These are phyloP conservation scores for Emergomyces orientalis DNA, from an alignment of 2,329 filamentous ascomycete genomes.

Conservation along the genomic window DNA sequence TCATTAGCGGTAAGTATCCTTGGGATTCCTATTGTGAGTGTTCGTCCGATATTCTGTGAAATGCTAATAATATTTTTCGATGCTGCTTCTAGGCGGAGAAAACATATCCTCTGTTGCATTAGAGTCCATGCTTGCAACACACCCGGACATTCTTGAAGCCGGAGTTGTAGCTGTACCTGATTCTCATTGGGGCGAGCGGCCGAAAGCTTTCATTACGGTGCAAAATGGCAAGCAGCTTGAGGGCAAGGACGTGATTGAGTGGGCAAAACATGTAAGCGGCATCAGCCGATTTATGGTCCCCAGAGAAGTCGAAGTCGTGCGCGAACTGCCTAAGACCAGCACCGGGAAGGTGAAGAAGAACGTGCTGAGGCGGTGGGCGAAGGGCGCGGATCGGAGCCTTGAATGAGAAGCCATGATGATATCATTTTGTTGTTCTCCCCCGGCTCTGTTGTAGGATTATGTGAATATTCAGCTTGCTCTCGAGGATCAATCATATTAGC, in stretches of 20 bases:
- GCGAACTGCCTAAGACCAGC: slow-evolving; percentile 88
- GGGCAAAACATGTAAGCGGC: slow-evolving; percentile 69
- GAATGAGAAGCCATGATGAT: background rate
- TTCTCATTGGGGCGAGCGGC: slow-evolving; percentile 89
- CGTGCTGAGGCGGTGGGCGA: slow-evolving; percentile 77
- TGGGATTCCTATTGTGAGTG: background rate
- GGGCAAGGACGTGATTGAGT: slow-evolving; percentile 65
- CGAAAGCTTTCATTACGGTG: slow-evolving; percentile 84
- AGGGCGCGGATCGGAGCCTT: slow-evolving; percentile 36
- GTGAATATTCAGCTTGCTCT: background rate
- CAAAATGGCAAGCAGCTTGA: slow-evolving; percentile 54
- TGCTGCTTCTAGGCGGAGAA: slow-evolving; percentile 61
- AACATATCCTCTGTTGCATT: slow-evolving; percentile 93
- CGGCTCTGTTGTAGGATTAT: background rate
- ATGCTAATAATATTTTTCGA: background rate
- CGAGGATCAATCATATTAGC: background rate
- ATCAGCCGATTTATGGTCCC: slow-evolving; percentile 90
- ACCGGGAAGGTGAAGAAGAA: slow-evolving; percentile 98
- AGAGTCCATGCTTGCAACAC: slow-evolving; percentile 78
- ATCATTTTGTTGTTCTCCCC: background rate
- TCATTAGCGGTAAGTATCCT: slow-evolving; percentile 66
- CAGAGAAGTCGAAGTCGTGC: slow-evolving; percentile 64
- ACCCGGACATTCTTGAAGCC: slow-evolving; percentile 82
- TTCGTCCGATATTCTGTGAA: background rate
- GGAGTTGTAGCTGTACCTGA: slow-evolving; percentile 83